Evolutionary conservation across 2,329 filamentous ascomycete genomes (phyloP), one percentile per base, ranked within the genome.

Genomic region (Xylaria sp.): DNA sequence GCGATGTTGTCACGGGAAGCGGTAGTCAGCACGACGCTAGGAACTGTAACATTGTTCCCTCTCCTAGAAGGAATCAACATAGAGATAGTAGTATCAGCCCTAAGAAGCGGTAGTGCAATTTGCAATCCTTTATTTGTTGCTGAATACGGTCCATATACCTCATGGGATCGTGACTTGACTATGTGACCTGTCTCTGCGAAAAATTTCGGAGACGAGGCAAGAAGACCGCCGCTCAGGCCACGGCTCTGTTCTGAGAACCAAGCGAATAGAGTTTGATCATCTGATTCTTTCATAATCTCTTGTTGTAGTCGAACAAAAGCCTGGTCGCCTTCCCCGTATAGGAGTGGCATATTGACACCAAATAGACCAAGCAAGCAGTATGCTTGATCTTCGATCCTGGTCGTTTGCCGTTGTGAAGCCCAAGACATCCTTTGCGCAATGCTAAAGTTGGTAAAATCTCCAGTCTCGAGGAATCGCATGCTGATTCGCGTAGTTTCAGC

Each of bases 391-490:
- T 59, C 54, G 28, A 67, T 40, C 49, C 65, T 33, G 4, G 65
- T 36, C 11, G 59, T 63, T 46, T 54, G 15, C 38, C 60, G 36
- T n/a, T 42, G 46, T 6, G 65, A 67, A 26, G 65, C 60, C 60
- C 54, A 67, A 31, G 59, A 67, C 65, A 64, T 64, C 1, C 60
- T 28, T 31, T 67, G 60, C 7, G 65, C 65, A 17, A 67, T 64
- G 53, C 65, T 67, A 33, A 59, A 67, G 10, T 59, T 60, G 28
- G 59, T n/a, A 44, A 66, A 44, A 6, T 58, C 44, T 6, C 59
- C 59, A 1, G 31, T 51, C 23, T 44, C 33, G 17, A 66, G 40
- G 33, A 38, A 42, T 51, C 31, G 40, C 11, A 58, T 33, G n/a
- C 62, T 49, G 33, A 66, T 66, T 23, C 23, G 49, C 3, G 64